Percentiles rank a stretch among this genome's conserved stretches.
Conservation (phyloP, 1,284 basidiomycete genomes). For the Moniliophthora roreri region DNA sequence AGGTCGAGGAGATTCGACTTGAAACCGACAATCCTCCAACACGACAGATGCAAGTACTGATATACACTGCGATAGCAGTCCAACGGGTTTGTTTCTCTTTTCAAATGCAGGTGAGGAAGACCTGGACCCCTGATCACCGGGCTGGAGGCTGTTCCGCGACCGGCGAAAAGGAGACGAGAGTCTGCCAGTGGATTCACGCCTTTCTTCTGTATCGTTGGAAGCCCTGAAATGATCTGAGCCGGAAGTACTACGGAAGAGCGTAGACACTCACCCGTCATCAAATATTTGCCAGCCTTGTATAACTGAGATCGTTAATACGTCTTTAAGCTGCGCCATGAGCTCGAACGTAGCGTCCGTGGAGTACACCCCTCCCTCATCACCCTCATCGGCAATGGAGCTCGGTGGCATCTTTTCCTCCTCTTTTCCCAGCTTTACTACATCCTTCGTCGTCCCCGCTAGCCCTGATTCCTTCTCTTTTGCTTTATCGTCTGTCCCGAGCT, state of each 20-base stretch:
- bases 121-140: constrained; percentile 40
- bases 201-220: constrained; percentile 17
- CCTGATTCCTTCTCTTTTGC: constrained; percentile 35
- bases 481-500: constrained; percentile 28
- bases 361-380: constrained; percentile 39
- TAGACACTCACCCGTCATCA: constrained; percentile 40
- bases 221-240: constrained; percentile 12
- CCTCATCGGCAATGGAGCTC: constrained; percentile 36
- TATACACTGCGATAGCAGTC: constrained; percentile 60
- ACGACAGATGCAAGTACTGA: constrained; percentile 61
- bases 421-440: constrained; percentile 39
- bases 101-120: constrained; percentile 46
- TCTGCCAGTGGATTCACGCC: constrained; percentile 23
- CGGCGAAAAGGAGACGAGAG: constrained; percentile 44
- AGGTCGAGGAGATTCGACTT: constrained; percentile 52
- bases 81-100: constrained; percentile 33
- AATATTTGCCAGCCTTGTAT: constrained; percentile 61
- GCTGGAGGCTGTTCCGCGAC: constrained; percentile 39
- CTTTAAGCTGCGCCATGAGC: constrained; percentile 59
- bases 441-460: constrained; percentile 45
- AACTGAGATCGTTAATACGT: constrained; percentile 55
- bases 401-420: constrained; percentile 16
- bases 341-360: constrained; percentile 62
- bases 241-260: neutral
- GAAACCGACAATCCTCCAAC: constrained; percentile 68